Evolutionary conservation across 495 filamentous ascomycete genomes (phyloP), one percentile per base, ranked within the genome.

Genomic region (Xylaria venustula): DNA sequence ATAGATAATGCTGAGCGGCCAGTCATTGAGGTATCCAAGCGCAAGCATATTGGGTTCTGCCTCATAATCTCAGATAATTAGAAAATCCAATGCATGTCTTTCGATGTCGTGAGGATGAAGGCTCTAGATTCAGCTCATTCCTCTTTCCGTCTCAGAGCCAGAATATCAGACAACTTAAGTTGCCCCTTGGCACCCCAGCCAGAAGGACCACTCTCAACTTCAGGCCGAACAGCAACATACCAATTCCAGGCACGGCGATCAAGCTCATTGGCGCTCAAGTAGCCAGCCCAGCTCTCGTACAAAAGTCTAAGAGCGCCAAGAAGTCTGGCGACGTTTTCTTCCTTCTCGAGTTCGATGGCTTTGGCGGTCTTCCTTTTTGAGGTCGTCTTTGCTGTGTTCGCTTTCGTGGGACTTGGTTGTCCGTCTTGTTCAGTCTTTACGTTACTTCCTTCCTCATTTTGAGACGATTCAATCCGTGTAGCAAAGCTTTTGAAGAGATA

Each of bases 161-260:
- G 73, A 17, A 96, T 89, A 52, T 87, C 81, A 8, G 71, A 70
- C 8, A 96, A 68, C 66, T 77, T 85, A 15, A 94, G 80, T 45
- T 77, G 74, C 15, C 88, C 89, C 70, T 92, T 92, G 20, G 88
- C 88, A 14, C 91, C 91, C 91, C 91, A 93, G 2, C 91, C 91
- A 40, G 80, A 84, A 49, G 81, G 83, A 1, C 90, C 91, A 48
- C 76, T 73, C 56, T 88, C 86, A 2, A 94, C 88, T 0, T 86
- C 85, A 0, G 91, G 91, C 50, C 91, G 76, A 7, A 92, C 87
- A 25, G 79, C 80, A 2, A 87, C 74, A 71, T 95, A 95, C 90
- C 90, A 94, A 25, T 77, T 71, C 90, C 91, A 95, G 26, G 89
- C 88, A 52, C 87, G 79, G 60, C 80, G 76, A 67, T 94, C 90